Conservation (phyloP, 169 alveolate genomes). For the Eimeria praecox region DNA sequence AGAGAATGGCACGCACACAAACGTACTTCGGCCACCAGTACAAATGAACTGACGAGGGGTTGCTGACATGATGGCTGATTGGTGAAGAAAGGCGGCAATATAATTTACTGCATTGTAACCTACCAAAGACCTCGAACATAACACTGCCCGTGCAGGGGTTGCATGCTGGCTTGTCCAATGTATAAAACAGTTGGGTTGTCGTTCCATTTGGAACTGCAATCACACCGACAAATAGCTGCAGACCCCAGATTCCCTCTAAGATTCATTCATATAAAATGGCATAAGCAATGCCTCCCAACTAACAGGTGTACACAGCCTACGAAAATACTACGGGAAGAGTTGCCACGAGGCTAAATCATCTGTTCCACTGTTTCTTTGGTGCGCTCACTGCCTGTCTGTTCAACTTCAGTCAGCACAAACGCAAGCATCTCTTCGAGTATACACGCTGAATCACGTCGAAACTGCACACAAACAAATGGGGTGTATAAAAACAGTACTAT, state of each 20-base stretch:
- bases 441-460: background rate
- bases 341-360: background rate
- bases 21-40: background rate
- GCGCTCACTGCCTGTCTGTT: background rate
- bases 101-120: background rate
- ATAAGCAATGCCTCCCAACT: background rate
- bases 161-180: background rate
- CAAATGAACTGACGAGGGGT: background rate
- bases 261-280: background rate
- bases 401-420: background rate
- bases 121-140: background rate
- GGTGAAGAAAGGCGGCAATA: background rate
- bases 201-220: background rate
- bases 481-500: background rate
- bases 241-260: background rate
- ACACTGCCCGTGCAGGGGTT: background rate
- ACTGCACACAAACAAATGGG: slow-evolving; percentile 13
- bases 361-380: background rate
- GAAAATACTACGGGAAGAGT: background rate
- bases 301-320: background rate
- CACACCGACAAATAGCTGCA: background rate
- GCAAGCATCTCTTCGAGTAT: background rate
- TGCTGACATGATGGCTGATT: background rate
- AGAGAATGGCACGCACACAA: background rate
- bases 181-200: background rate